Evolutionary conservation across 768 basidiomycete genomes (phyloP), one percentile per base, ranked within the genome.

Genomic region (Rhodotorula diobovata): DNA sequence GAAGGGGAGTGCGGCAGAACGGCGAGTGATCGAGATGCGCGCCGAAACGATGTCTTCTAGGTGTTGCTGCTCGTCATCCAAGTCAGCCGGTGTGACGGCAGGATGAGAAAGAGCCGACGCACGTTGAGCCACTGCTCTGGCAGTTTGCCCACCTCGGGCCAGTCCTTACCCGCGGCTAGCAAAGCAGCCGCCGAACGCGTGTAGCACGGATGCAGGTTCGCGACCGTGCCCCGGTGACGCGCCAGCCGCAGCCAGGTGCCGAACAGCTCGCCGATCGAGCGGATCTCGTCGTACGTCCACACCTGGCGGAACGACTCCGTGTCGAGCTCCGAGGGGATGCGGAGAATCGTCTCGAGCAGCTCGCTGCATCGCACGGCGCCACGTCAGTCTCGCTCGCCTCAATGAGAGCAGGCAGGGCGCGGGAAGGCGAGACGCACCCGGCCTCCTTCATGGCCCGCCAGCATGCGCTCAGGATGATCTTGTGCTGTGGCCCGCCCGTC

Each of bases 381-480:
- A 6, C 3, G 12, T 21, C 9, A 60, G 16, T 12, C 11, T 16
- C 30, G 25, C n/a, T 3, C 2, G 21, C 8, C 41, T 5, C 8
- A 4, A 20, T 3, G n/a, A 2, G 16, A 28, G 12, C 3, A 16
- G 0, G 20, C 21, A 3, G 35, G 3, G 28, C 25, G 25, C 7
- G 54, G 16, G 20, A 37, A 32, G 9, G 21, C 2, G 12, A 6
- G 18, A 54, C 68, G 60, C 28, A 68, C 73, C 68, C 61, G 7
- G 69, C 70, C 30, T 75, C 73, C 58, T 75, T 75, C 63, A 75
- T 66, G 28, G 74, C 71, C 14, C 74, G 37, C 74, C 74, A 75
- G 32, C 68, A 72, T 2, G 74, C 74, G 20, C 51, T 66, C 12
- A 75, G 54, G 50, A 75, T 70, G 39, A 75, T 69, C 63, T 69